phyloP scores from a whole-genome alignment of 2,329 filamentous ascomycete species.

The Talaromyces sp. region DNA sequence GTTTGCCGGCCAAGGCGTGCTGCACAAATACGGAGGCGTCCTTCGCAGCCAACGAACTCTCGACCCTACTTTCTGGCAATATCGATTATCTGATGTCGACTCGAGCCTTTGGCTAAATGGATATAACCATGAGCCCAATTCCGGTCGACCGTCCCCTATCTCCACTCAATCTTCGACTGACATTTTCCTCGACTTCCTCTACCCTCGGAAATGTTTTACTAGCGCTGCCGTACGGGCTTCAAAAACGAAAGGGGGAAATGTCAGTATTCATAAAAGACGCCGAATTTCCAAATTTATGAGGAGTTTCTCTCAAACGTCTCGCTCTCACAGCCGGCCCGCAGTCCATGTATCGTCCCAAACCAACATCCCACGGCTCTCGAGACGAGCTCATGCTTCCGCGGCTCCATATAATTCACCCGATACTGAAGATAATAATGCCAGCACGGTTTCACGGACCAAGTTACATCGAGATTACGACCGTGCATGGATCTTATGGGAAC shows the following conservation, averaged over 20 bases:
- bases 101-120: constrained; percentile 33
- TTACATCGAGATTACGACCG: constrained; percentile 30
- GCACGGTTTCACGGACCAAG: constrained; percentile 1
- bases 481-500: constrained; percentile 42
- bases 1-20: constrained; percentile 47
- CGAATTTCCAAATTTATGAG: constrained; percentile 23
- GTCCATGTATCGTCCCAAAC: background rate
- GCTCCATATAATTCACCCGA: background rate
- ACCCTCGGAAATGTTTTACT: constrained; percentile 32
- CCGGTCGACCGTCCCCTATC: constrained; percentile 17
- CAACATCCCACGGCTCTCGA: background rate
- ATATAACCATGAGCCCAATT: constrained; percentile 25
- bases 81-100: constrained; percentile 29
- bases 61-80: constrained; percentile 36
- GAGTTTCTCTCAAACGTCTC: constrained; percentile 6
- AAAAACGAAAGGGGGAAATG: constrained; percentile 22
- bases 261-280: constrained; percentile 29
- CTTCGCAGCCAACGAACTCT: constrained; percentile 37
- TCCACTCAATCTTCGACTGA: constrained; percentile 22
- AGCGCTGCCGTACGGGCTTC: constrained; percentile 24
- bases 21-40: constrained; percentile 39
- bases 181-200: constrained; percentile 40
- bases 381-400: constrained; percentile 2
- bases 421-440: background rate
- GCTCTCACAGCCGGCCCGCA: background rate